phyloP scores from a whole-genome alignment of 1,284 basidiomycete species.

The Polyporus tsugae region DNA sequence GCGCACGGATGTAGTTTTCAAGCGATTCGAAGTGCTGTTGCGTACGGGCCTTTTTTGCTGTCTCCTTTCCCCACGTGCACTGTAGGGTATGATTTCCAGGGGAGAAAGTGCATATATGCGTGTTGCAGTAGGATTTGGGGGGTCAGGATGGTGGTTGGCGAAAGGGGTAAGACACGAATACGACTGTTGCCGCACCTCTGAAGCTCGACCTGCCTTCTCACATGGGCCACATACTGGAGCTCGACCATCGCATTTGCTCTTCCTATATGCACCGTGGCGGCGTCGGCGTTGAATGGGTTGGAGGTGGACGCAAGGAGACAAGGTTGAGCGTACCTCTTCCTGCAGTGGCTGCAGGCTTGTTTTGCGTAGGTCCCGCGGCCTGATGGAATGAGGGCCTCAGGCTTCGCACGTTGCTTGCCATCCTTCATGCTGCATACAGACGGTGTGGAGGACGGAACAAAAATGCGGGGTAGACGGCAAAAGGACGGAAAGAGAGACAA shows the following conservation, averaged over 20 bases:
- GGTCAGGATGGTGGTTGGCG: constrained; percentile 1
- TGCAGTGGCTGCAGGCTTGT: constrained; percentile 62
- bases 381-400: constrained; percentile 32
- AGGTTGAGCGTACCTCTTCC: constrained; percentile 49
- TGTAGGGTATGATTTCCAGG: constrained; percentile 40
- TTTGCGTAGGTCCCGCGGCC: constrained; percentile 51
- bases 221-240: constrained; percentile 59
- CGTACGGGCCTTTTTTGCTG: constrained; percentile 55
- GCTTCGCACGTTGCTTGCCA: constrained; percentile 38
- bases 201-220: constrained; percentile 47
- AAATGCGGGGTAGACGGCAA: constrained; percentile 24
- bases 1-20: constrained; percentile 54
- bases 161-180: background rate
- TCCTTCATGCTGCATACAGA: constrained; percentile 38
- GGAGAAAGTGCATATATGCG: background rate
- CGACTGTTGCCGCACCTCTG: constrained; percentile 48
- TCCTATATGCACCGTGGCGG: constrained; percentile 43
- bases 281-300: background rate
- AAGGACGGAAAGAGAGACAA: constrained; percentile 20
- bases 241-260: constrained; percentile 61
- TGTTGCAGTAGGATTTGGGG: no score
- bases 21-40: constrained; percentile 64
- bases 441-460: constrained; percentile 3
- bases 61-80: constrained; percentile 65
- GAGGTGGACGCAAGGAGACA: background rate